A percentile compares a stretch with the other conserved stretches of the same genome.
phyloP scores from a whole-genome alignment of 331 rosid species.

The Spiraea crenata region DNA sequence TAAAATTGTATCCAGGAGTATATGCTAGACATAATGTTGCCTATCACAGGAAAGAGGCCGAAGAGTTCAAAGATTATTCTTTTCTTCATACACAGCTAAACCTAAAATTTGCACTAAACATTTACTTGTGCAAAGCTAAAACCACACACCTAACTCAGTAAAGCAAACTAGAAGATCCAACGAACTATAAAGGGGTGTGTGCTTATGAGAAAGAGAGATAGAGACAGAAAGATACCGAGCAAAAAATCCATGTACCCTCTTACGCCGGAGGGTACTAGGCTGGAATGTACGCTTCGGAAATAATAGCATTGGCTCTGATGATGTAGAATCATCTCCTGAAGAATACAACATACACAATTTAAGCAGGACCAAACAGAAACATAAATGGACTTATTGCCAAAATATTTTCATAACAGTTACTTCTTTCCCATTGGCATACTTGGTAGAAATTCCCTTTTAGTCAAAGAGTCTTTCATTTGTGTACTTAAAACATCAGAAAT shows the following conservation, averaged over 20 bases:
- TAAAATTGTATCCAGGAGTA: background rate
- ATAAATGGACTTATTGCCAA: background rate
- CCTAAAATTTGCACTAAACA: background rate
- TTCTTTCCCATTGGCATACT: background rate
- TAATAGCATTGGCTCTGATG: slow-evolving; percentile 72
- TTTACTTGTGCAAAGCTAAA: background rate
- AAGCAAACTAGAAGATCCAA: too few relatives aligned
- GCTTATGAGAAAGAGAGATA: background rate
- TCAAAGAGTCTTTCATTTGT: background rate
- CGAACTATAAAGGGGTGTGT: too few relatives aligned
- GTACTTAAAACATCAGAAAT: background rate
- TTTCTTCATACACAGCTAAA: background rate
- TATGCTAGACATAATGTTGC: background rate
- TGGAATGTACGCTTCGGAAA: slow-evolving; percentile 87
- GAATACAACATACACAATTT: background rate
- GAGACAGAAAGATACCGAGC: slow-evolving; percentile 57
- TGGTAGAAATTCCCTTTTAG: background rate
- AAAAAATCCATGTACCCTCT: slow-evolving; percentile 91
- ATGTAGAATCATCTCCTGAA: slow-evolving; percentile 56
- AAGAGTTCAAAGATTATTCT: background rate
- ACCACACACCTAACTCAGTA: background rate
- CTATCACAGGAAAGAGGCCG: background rate
- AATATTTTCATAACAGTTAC: background rate
- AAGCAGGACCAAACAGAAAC: background rate
- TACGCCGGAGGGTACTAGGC: slow-evolving; percentile 75